Evolutionary conservation across 2,329 filamentous ascomycete species (phyloP), one percentile per base, ranked within the genome.

Genomic region (Tolypocladium amazonense): DNA sequence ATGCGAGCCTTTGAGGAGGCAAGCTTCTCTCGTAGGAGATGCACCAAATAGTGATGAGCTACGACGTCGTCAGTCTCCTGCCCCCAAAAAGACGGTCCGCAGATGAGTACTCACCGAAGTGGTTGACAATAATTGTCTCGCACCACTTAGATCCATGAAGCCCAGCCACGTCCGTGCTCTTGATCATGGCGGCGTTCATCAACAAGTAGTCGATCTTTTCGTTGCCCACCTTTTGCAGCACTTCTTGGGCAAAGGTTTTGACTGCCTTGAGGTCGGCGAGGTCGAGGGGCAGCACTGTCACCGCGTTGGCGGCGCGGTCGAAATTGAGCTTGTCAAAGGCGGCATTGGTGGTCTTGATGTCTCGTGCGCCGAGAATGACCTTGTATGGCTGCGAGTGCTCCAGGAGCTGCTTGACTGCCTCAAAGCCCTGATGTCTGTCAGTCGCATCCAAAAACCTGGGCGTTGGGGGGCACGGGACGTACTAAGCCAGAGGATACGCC

Each of bases 31-130:
- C 73, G 72, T 35, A 83, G 66, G 3, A 81, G 69, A 62, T 82
- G 80, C 0, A 75, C 68, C 1, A 83, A 73, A 59, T 83, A 83
- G 64, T 82, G 80, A 59, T 83, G 81, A 5, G 81, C 80, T 82
- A 57, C 38, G 18, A 2, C 23, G 12, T 14, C 39, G 11, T 25
- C 30, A 27, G 39, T 47, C n/a, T 6, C 3, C n/a, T 6, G 27
- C 15, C 2, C 27, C 11, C 15, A 35, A 35, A 18, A 7, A 6
- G 38, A 18, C 2, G 23, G 14, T 15, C 3, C 55, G 27, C 1
- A 18, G 15, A 6, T 3, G 23, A n/a, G 12, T 8, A 59, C 75
- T 64, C 58, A 82, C 80, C 77, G 11, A 82, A 71, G 59, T 82
- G 79, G 61, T 83, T 83, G 25, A 83, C 79, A 20, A 82, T 67